These are phyloP conservation scores for Fusarium sulawesiense DNA, from an alignment of 2,329 filamentous ascomycete species.

Conservation along the genomic window DNA sequence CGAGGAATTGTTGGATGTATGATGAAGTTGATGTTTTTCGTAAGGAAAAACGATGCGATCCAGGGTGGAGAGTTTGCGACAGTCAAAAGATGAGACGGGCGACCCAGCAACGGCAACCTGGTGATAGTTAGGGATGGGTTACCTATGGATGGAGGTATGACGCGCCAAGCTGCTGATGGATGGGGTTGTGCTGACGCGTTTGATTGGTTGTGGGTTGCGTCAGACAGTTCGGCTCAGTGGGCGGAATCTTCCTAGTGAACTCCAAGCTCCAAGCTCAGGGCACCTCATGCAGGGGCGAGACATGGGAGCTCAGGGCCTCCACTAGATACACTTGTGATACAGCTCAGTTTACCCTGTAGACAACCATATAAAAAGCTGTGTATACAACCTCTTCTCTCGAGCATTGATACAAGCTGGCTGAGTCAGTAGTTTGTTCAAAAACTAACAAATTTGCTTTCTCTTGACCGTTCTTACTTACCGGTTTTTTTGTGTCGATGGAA, in stretches of 20 bases:
- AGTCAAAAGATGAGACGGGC: constrained; percentile 23
- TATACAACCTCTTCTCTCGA: not conserved
- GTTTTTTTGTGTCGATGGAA: not conserved
- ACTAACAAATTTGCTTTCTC: not conserved
- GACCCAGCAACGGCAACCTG: constrained; percentile 35
- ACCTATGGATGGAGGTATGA: constrained; percentile 23
- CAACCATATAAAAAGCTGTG: not conserved
- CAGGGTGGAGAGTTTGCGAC: constrained; percentile 41
- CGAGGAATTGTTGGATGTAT: not conserved
- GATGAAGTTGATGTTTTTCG: constrained; percentile 15
- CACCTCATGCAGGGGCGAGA: not conserved
- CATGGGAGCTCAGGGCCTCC: no score
- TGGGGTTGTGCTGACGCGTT: constrained; percentile 1
- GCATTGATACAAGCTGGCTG: not conserved
- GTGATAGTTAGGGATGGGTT: constrained; percentile 5
- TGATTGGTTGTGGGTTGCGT: constrained; percentile 27
- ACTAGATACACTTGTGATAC: not conserved
- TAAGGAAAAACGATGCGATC: constrained; percentile 15
- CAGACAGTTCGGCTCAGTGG: not conserved
- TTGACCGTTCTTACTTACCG: not conserved
- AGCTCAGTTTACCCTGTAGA: not conserved
- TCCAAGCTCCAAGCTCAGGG: constrained; percentile 7
- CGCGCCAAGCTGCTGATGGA: constrained; percentile 29
- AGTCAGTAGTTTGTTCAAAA: not conserved
- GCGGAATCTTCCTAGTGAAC: not conserved